Base-by-base conservation (phyloP, 371 early-diverging fungal species). In the Mucor piriformis region DNA sequence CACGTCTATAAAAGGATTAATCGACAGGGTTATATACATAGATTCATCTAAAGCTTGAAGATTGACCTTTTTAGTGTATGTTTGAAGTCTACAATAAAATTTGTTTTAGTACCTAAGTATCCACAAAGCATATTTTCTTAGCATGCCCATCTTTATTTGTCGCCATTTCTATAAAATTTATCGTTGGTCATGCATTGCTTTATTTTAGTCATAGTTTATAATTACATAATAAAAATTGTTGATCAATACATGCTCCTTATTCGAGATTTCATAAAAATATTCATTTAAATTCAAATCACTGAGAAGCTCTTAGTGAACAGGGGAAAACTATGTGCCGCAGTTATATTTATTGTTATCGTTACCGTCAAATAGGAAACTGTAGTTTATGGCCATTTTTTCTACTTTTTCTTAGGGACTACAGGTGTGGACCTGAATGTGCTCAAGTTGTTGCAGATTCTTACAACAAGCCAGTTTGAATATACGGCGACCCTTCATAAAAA, bases 91-190 rank as follows among this genome's bases (percentile, higher is more conserved):
- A 40, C 3, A 15, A 40, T 16, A 3, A 40, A 40, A 40, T 40
- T 40, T 40, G 1, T 40, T 40, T 16, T 40, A 16, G 15, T 40
- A 40, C 6, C 18, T 40, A 16, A 40, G 1, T 40, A n/a, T n/a
- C 16, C 40, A 40, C 53, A 53, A 53, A 40, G 53, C 53, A 40
- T 56, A 56, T 56, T 23, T 46, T 3, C 56, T 56, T 47, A 35
- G 56, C 56, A 47, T 56, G 56, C 56, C 37, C 46, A 56, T 56
- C 47, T 46, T 56, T 33, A 56, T 56, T 46, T 46, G 56, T 47
- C 48, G 47, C 56, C 56, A 56, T 47, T 46, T 56, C 48, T 56
- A 56, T 56, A 46, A 21, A 46, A 56, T 24, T 46, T 44, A n/a
- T 53, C 27, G 34, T 46, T 56, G 35, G 56, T 47, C 46, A 46